Base-by-base conservation (phyloP, 805 yeast genomes). In the Hanseniaspora guilliermondii region DNA sequence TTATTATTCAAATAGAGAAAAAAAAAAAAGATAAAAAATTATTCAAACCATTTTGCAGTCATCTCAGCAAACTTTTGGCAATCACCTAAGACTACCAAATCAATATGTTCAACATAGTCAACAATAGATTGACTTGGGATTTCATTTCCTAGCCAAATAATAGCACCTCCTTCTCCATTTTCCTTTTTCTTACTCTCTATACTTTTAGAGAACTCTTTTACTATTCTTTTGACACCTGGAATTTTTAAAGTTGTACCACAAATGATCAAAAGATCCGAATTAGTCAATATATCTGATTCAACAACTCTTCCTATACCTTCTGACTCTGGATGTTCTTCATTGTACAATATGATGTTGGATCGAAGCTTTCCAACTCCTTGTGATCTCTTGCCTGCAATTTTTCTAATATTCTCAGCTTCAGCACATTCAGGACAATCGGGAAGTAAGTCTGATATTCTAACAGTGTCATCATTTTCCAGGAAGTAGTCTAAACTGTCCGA, bases 231-330 rank as follows among this genome's bases (percentile, higher is more conserved):
- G 9, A 82, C 87, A 1, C 87, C 87, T 0, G 87, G 87, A 27
- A 88, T 88, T 62, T 85, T 82, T 56, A 88, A 71, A 2, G 94
- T 82, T 0, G 96, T 88, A 3, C 96, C 96, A 7, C 84, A 85
- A 50, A 88, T 82, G 6, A 88, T 68, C 46, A 87, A 68, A 61
- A 91, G 82, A 64, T 88, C 96, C 17, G 94, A 88, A 38, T 75
- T 75, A 11, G 73, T 67, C 56, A 72, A 74, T 42, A 85, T 66
- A 65, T 88, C 96, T 2, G 73, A 59, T 17, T 83, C 83, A 5
- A 87, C 76, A 4, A 85, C 77, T 52, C 79, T 78, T 0, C 95
- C 95, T 47, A 88, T 87, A 30, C 83, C 77, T 45, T 91, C 95
- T 58, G 93, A 88, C 64, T 87, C 95, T 1, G 95, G 95, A 63